Evolutionary conservation across 805 yeast genomes (phyloP), one percentile per base, ranked within the genome.

Genomic region (Metschnikowia sp.): DNA sequence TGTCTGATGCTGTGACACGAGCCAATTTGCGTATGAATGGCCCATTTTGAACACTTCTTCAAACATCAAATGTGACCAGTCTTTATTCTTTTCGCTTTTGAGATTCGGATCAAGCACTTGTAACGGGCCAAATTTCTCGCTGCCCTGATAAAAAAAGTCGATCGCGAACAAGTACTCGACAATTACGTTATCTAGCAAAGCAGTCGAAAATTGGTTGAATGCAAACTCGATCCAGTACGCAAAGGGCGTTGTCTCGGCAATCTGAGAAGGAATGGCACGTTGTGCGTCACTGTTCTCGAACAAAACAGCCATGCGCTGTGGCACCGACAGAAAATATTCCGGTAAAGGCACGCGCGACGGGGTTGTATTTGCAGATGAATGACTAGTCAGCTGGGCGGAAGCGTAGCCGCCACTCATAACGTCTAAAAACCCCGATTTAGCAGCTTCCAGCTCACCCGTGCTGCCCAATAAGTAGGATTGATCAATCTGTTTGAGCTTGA

Each of bases 181-280:
- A 2, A 84, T 73, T 13, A 83, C 80, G 63, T 89, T 90, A 60
- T 89, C 96, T 35, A 84, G 61, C 8, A 90, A 60, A 0, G 95
- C 91, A 32, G 82, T 64, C 53, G 83, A 82, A 69, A 88, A 82
- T 57, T 85, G 86, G 49, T 84, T 73, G 63, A 83, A 88, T 0
- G 86, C 83, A 45, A 78, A 78, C 57, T 90, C 97, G 46, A 86
- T 69, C 79, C 86, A 82, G 57, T 83, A 82, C 12, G 76, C 70
- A 51, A 77, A 72, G 3, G 83, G 82, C 45, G 83, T 83, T 12
- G 83, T 78, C 63, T 90, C 96, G 0, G 96, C 96, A 32, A 88
- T 86, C 59, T 86, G 91, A 0, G 91, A 88, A 4, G 86, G 80
- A 70, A 90, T 80, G n/a, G 55, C 55, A 19, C 49, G 45, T 7